Base-by-base conservation (phyloP, 306 rosid species). In the Chamaecrista fasciculata region DNA sequence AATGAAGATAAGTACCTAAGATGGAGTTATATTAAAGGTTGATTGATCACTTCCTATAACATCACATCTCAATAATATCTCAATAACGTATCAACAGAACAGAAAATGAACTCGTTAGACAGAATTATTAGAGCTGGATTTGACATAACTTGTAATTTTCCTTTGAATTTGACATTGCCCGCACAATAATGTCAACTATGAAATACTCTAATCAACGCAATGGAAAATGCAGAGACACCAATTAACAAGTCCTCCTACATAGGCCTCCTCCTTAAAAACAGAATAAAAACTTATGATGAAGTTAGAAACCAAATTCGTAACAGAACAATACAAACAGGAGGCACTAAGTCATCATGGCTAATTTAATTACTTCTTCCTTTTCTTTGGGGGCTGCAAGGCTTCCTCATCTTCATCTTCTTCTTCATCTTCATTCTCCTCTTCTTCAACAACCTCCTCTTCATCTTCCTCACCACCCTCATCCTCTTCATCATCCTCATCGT, bases 301-400 rank as follows among this genome's bases (percentile, higher is more conserved):
- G 90, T 85, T 82, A 80, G 83, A 74, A 75, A 28, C 66, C 71
- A 70, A 77, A 65, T 75, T 69, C 75, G 67, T 62, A 82, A 82
- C 50, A 79, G 60, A 66, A 78, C 79, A 74, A 71, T 56, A 69
- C 76, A 62, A 47, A 64, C 55, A 61, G 78, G 82, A 81, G 79
- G 76, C 82, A 53, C 21, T 3, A 15, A 71, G 59, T 25, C 3
- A 15, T 71, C 70, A 25, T 8, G 28, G 36, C 36, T 33, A 29
- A 29, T 75, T 69, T 46, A 28, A 71, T 78, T 56, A 91, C 92
- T 91, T 91, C 97, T 91, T 91, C 85, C 97, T 91, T 71, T 91
- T 91, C 89, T 91, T 91, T 16, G 97, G 97, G 46, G 97, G 97
- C 89, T 91, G 97, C 81, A 91, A 86, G 2, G 95, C 89, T 82